phyloP scores from a whole-genome alignment of 2,329 filamentous ascomycete species.

The Colletotrichum gigasporum region DNA sequence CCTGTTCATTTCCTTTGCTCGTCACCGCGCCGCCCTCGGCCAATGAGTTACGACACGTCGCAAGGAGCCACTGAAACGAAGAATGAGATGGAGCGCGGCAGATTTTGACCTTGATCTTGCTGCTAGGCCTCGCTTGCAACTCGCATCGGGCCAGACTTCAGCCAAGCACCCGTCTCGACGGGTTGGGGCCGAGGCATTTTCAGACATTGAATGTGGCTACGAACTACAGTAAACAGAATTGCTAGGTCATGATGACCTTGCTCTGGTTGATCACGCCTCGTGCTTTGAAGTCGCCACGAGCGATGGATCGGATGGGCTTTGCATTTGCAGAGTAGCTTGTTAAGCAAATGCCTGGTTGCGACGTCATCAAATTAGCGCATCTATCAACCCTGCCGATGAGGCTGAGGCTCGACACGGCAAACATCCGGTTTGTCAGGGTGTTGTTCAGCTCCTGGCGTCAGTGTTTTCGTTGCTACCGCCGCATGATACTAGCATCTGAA shows the following conservation, averaged over 20 bases:
- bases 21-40: no score
- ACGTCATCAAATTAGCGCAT: background rate
- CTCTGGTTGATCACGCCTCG: background rate
- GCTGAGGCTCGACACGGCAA: background rate
- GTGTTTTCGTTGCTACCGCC: background rate
- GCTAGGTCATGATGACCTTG: slow-evolving; percentile 1
- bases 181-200: slow-evolving; percentile 6
- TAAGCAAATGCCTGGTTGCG: no score
- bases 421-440: background rate
- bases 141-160: background rate
- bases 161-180: background rate
- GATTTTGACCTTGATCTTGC: slow-evolving; percentile 2
- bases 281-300: no score
- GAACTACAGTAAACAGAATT: background rate
- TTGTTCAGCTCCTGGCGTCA: background rate
- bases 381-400: background rate
- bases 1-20: slow-evolving; percentile 20
- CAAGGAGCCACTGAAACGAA: background rate
- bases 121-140: background rate
- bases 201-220: no score
- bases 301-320: no score
- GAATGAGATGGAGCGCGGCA: background rate
- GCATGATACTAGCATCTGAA: background rate
- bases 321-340: no score
- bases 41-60: background rate